phyloP scores from a whole-genome alignment of 176 grass and related monocot species.

The Metroxylon sagu region DNA sequence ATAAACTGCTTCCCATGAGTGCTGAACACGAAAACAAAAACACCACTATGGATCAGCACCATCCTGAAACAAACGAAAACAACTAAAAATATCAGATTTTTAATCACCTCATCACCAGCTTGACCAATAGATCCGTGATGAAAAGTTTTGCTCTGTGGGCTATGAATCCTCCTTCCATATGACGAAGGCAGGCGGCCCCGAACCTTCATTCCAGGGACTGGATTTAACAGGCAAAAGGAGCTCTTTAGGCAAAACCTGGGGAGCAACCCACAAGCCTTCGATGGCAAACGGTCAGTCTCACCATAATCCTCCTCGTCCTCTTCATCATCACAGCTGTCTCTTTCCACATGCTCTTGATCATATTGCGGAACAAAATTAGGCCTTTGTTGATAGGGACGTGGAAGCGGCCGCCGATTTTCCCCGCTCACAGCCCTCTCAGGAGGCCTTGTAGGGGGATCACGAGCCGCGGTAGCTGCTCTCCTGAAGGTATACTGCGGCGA shows the following conservation, averaged over 20 bases:
- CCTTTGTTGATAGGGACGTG: slow-evolving; percentile 55
- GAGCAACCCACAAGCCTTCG: slow-evolving; percentile 82
- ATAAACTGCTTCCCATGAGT: slow-evolving; percentile 77
- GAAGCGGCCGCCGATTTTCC: slow-evolving; percentile 34
- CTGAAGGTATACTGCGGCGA: slow-evolving; percentile 83
- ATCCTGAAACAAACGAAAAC: slow-evolving; percentile 4
- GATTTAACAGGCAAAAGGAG: slow-evolving; percentile 73
- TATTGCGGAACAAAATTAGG: slow-evolving; percentile 47
- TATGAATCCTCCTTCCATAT: slow-evolving; percentile 8
- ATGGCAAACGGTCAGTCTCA: slow-evolving; percentile 37
- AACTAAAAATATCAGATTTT: slow-evolving; percentile 3
- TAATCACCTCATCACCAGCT: slow-evolving; percentile 14
- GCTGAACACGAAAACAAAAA: slow-evolving; percentile 32
- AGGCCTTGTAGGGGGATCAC: neutral
- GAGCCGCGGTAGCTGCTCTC: slow-evolving; percentile 23
- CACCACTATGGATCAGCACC: neutral
- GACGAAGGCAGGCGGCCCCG: slow-evolving; percentile 5
- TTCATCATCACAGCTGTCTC: slow-evolving; percentile 33
- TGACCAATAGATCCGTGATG: neutral
- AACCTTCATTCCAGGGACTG: slow-evolving; percentile 54
- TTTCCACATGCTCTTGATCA: slow-evolving; percentile 28
- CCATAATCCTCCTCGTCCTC: slow-evolving; percentile 44
- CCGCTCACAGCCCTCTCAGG: neutral
- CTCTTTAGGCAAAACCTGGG: slow-evolving; percentile 63
- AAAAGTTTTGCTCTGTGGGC: slow-evolving; percentile 6